phyloP scores from a whole-genome alignment of 495 filamentous ascomycete genomes.

The Neurospora hispaniola region DNA sequence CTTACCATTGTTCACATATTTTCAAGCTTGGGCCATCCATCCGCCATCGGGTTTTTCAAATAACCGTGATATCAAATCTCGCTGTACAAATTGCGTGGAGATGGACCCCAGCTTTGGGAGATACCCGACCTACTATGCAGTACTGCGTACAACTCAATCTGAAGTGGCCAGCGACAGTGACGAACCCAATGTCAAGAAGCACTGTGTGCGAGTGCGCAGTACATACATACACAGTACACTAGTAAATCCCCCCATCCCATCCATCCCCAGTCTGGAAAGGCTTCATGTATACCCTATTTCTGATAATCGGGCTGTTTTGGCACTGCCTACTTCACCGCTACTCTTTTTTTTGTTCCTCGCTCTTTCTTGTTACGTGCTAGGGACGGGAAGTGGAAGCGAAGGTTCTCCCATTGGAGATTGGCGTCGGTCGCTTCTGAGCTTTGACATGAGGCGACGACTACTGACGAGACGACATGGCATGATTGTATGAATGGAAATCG shows the following conservation, averaged over 20 bases:
- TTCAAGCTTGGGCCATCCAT: not conserved
- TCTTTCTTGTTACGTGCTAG: not conserved
- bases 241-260: not conserved
- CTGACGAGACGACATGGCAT: not conserved
- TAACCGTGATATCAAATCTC: not conserved
- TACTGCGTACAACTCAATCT: not conserved
- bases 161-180: not conserved
- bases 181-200: not conserved
- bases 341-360: not conserved
- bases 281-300: not conserved
- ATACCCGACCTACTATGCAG: too few relatives aligned
- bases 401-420: not conserved
- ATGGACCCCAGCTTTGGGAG: not conserved
- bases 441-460: not conserved
- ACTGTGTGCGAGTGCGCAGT: not conserved
- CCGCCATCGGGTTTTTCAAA: not conserved
- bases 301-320: not conserved
- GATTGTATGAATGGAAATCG: too few relatives aligned
- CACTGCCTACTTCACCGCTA: not conserved
- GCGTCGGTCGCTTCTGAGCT: not conserved
- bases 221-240: too few relatives aligned
- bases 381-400: not conserved
- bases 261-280: not conserved
- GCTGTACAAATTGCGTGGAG: not conserved
- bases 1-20: not conserved